phyloP scores from a whole-genome alignment of 2,329 filamentous ascomycete species.

The Proliferodiscus dingleyae region DNA sequence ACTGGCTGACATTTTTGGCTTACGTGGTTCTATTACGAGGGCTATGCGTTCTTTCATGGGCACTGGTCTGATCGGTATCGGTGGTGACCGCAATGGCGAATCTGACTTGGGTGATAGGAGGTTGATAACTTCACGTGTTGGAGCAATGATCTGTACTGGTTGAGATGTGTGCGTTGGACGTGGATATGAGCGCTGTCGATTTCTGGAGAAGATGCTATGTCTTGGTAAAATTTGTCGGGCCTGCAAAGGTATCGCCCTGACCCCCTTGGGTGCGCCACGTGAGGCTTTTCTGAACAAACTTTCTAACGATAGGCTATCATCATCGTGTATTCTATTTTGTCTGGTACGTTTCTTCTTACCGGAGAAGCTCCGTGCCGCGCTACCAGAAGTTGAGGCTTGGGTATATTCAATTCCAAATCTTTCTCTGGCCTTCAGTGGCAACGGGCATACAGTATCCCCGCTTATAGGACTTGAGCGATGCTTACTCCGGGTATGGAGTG shows the following conservation, averaged over 20 bases:
- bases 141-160: background rate
- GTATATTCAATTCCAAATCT: no score
- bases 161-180: background rate
- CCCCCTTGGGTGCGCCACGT: no score
- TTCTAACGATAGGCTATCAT: no score
- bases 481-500: background rate
- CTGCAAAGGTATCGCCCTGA: no score
- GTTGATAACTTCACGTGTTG: constrained; percentile 4
- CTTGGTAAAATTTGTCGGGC: no score
- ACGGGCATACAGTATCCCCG: background rate
- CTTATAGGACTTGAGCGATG: background rate
- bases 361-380: no score
- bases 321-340: no score
- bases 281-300: no score
- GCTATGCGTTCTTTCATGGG: constrained; percentile 49
- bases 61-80: constrained; percentile 15
- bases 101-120: constrained; percentile 5
- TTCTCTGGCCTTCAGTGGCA: background rate
- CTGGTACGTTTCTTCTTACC: no score
- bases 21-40: no score
- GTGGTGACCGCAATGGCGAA: background rate
- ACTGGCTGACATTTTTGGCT: no score
- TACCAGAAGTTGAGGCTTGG: no score
- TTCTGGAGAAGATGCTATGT: constrained; percentile 36
- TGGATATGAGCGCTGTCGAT: constrained; percentile 36